These are phyloP conservation scores for Aphanomyces astaci DNA, from an alignment of 352 stramenopile species.

Conservation along the genomic window DNA sequence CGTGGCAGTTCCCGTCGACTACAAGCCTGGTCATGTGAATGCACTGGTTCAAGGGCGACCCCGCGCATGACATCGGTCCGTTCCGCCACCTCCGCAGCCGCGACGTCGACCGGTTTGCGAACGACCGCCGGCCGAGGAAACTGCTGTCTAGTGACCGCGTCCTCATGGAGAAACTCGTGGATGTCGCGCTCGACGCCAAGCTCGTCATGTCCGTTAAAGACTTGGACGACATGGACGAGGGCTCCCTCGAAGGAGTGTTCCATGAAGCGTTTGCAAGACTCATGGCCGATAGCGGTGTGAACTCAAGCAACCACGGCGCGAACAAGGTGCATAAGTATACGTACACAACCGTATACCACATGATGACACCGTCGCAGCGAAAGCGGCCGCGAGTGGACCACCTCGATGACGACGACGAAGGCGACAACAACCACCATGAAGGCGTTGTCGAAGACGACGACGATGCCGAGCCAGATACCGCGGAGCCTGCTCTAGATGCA, in stretches of 20 bases:
- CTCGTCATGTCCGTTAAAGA: neutral
- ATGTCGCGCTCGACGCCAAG: neutral
- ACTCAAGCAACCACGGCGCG: neutral
- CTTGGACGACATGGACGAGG: neutral
- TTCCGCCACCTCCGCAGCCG: constrained; percentile 6
- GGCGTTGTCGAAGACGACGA: neutral
- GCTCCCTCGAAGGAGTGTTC: neutral
- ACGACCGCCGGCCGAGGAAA: constrained; percentile 2
- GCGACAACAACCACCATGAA: neutral
- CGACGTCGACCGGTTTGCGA: constrained; percentile 12
- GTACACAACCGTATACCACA: neutral
- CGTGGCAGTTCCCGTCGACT: neutral
- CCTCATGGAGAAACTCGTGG: constrained; percentile 1
- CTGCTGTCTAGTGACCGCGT: neutral
- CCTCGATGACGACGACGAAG: neutral
- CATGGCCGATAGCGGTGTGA: neutral
- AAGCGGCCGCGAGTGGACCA: neutral
- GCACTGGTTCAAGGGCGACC: constrained; percentile 6
- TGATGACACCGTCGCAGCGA: neutral
- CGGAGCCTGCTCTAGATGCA: too few species aligned
- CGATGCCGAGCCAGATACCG: too few species aligned
- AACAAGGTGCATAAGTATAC: constrained; percentile 2
- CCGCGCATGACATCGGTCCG: neutral
- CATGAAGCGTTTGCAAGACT: neutral
- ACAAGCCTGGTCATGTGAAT: neutral